Evolutionary conservation across 2,329 filamentous ascomycete species (phyloP), one percentile per base, ranked within the genome.

Genomic region (Diaporthe sp.): DNA sequence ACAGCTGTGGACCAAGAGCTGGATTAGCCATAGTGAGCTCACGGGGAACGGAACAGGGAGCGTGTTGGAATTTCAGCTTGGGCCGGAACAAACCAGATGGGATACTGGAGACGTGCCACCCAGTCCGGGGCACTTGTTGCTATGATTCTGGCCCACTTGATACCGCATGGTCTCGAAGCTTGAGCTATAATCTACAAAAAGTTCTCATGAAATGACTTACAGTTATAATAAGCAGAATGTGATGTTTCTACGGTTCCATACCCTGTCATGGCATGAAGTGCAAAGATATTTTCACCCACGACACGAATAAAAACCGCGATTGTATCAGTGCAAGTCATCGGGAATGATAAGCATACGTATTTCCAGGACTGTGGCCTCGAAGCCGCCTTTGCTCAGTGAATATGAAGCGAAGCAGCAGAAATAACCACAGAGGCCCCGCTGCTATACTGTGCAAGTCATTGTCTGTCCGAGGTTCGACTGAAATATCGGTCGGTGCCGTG

Each of bases 1-100:
- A 0, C 74, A 88, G 80, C 49, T 75, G 1, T 95, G 92, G 92
- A 83, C 87, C 72, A 90, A 90, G 84, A 86, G 87, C 59, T 94
- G 93, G 92, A 82, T 94, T 17, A 86, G 86, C 31, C 89, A 91
- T 79, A 12, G 31, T 49, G 62, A 51, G 19, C 62, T 68, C 19
- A 68, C 62, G 10, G 62, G 62, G 7, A 51, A 68, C 22, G 62
- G 44, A 4, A 68, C 62, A 1, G 62, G 62, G 31, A 68, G 62
- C 13, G 7, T 68, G 7, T 68, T 68, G 46, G 62, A 68, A 39
- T 68, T 68, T 4, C 44, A 68, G 19, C 62, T 68, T 51, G 62
- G 62, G 2, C 62, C 62, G 7, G 44, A 39, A 12, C 44, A 51
- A 9, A 37, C 44, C 0, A 39, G 3, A 1, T 68, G 62, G 62